phyloP scores from a whole-genome alignment of 257 asterid genomes.

The Nicotiana tomentosiformis region DNA sequence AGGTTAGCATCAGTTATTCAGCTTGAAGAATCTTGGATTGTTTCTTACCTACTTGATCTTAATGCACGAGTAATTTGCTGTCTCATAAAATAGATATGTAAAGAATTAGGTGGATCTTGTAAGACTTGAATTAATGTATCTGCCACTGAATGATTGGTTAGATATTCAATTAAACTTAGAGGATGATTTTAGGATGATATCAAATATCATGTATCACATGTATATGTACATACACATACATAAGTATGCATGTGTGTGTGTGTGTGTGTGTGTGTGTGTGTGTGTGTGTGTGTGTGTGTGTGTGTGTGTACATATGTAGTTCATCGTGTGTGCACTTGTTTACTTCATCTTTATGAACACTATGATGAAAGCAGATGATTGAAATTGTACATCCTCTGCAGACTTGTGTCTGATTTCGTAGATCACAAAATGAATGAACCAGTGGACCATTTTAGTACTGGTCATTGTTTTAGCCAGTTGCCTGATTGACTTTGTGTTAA shows the following conservation, averaged over 20 bases:
- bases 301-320: no score
- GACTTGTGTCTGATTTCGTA: not conserved
- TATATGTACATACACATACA: not conserved
- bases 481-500: not conserved
- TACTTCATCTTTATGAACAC: not conserved
- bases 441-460: not conserved
- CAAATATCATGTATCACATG: not conserved
- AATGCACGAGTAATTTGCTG: not conserved
- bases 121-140: not conserved
- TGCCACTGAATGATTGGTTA: not conserved
- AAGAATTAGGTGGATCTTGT: not conserved
- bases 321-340: not conserved
- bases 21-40: not conserved
- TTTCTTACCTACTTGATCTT: conserved; percentile 1
- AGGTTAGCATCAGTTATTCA: not conserved
- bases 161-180: not conserved
- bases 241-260: no score
- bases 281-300: no score
- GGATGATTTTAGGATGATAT: not conserved
- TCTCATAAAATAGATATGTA: not conserved
- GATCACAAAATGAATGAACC: not conserved
- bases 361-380: not conserved
- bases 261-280: no score
- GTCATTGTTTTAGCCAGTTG: not conserved
- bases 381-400: not conserved